Conservation (phyloP, 129 eudicot genomes). For the Kitagawia praeruptora region DNA sequence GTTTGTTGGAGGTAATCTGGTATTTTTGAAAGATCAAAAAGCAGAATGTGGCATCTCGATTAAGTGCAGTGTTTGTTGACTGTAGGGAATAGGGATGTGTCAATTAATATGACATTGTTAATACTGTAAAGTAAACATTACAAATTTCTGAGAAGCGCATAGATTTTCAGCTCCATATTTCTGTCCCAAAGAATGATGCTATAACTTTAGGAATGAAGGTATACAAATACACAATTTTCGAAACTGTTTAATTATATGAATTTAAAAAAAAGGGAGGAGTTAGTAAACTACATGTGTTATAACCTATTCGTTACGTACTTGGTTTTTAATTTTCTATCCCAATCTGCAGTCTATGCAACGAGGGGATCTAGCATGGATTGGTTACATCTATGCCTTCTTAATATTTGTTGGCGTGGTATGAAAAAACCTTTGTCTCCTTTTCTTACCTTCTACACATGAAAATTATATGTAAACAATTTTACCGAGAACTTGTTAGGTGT, state of each 20-base stretch:
- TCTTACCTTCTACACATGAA: not conserved
- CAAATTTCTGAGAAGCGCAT: not conserved
- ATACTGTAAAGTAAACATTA: not conserved
- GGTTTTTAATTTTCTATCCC: not conserved
- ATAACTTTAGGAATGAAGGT: not conserved
- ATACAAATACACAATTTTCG: not conserved
- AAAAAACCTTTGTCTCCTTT: not conserved
- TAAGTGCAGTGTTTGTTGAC: not conserved
- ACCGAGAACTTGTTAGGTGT: conserved; percentile 35
- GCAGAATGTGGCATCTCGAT: not conserved
- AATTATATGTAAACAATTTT: not conserved
- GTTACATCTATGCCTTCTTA: conserved; percentile 42
- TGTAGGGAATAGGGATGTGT: not conserved
- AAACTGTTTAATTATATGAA: not conserved
- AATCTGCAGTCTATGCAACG: conserved; percentile 43
- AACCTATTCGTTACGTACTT: not conserved
- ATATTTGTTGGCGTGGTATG: conserved; percentile 46
- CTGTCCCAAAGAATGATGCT: not conserved
- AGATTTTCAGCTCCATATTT: not conserved
- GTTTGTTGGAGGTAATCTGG: not conserved
- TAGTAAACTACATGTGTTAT: not conserved
- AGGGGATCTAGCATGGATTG: conserved; percentile 45
- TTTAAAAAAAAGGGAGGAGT: not conserved
- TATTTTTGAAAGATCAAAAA: too few species aligned
- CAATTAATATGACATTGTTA: not conserved